Evolutionary conservation across 164 flowering plant species (phyloP).

Genomic region (Aristolochia californica): DNA sequence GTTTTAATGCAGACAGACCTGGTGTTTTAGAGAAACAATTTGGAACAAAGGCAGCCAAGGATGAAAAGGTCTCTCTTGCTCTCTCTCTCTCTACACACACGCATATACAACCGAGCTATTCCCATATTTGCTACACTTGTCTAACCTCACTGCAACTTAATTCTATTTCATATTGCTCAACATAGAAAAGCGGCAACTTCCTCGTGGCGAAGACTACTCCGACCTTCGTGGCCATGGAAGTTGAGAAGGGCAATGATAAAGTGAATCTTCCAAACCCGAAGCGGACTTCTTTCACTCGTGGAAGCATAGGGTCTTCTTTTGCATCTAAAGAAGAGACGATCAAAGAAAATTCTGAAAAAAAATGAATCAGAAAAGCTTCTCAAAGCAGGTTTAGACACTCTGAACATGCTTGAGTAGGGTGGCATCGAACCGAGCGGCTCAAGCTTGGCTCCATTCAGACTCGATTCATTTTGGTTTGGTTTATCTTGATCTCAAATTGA

Average conservation of each 20-base stretch:
- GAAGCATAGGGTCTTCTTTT: constrained; percentile 2
- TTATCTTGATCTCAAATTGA: no score
- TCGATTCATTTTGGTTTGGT: no score
- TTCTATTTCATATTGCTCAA: no score
- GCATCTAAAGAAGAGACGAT: not conserved
- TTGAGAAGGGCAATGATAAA: not conserved
- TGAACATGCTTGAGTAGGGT: constrained; percentile 6
- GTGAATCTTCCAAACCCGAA: not conserved
- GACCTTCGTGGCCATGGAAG: not conserved
- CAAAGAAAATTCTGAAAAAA: not conserved
- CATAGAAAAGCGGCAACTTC: not conserved
- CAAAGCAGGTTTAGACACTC: not conserved
- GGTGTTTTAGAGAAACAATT: constrained; percentile 2
- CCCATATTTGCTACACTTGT: no score
- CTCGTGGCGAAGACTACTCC: not conserved
- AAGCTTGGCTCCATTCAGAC: no score
- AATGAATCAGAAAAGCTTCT: constrained; percentile 4
- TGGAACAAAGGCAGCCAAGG: constrained; percentile 1
- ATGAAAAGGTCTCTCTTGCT: constrained; percentile 9
- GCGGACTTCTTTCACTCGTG: not conserved
- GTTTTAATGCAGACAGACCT: constrained; percentile 10
- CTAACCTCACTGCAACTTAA: no score
- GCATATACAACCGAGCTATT: no score
- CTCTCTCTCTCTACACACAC: constrained; percentile 2
- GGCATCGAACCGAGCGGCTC: no score